Evolutionary conservation across 106 monocot genomes (phyloP), one percentile per base, ranked within the genome.

Genomic region (Phalaenopsis aphrodite): DNA sequence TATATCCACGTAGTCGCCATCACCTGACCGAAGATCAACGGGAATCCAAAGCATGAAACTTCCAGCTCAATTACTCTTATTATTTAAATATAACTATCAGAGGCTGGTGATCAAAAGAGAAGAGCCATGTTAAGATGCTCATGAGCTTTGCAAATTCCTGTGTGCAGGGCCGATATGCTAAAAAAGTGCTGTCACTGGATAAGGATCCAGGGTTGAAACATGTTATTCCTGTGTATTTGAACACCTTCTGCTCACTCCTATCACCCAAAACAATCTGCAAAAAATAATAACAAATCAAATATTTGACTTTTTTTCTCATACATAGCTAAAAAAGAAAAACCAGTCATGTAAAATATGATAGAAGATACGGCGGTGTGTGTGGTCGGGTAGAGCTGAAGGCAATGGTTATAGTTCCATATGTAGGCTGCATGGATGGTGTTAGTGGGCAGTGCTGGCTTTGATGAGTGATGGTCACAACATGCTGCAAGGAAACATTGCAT

Each of bases 361-460:
- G 45, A 55, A 47, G 19, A 77, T 89, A 95, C 99, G 84, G 91
- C 99, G 84, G 91, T 87, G 52, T 99, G 93, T 17, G 99, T 94
- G 66, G 89, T 93, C 46, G 99, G 99, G 84, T 99, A 99, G 75
- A 99, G 45, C 24, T 89, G 84, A 15, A 99, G 91, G 85, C 89
- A 91, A 81, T 99, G 99, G 76, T 99, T 95, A 79, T 99, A 99
- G 84, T 91, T 99, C 99, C 99, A 99, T 55, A 99, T 93, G 67
- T 93, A 37, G 99, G 93, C 82, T 99, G 90, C 45, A 95, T 88
- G 0, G 99, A 93, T 5, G 95, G 87, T 73, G 99, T 91, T 84
- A 99, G 81, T 1, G 99, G 99, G 58, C 99, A 99, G 75, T 95
- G 95, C 86, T 99, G 99, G 83, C 99, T 95, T 79, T 99, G 99